Evolutionary conservation across 2,329 filamentous ascomycete species (phyloP).

Genomic region (Sclerotinia nivalis): DNA sequence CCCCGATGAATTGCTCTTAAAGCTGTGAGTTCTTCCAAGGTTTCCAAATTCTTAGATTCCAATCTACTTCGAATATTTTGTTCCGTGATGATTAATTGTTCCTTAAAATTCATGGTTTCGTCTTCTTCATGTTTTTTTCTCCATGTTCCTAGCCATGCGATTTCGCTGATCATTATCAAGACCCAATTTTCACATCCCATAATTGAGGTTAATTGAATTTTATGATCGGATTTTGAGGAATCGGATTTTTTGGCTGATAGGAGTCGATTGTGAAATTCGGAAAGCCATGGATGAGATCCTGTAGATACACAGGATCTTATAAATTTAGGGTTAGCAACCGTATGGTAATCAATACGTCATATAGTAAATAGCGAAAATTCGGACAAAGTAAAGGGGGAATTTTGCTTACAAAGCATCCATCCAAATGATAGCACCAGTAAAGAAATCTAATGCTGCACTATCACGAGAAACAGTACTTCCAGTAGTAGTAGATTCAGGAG

Average conservation of each 20-base stretch:
- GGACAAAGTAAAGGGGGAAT: not conserved
- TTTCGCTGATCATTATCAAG: constrained; percentile 52
- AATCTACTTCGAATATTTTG: constrained; percentile 8
- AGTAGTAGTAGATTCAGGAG: not conserved
- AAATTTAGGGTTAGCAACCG: not conserved
- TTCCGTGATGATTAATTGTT: constrained; percentile 2
- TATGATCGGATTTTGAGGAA: constrained; percentile 21
- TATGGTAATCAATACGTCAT: not conserved
- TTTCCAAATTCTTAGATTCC: constrained; percentile 10
- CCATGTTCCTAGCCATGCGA: constrained; percentile 55
- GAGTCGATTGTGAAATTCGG: constrained; percentile 36
- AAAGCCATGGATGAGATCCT: constrained; percentile 44
- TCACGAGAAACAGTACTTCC: constrained; percentile 2
- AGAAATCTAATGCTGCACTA: constrained; percentile 21
- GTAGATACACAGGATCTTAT: constrained; percentile 48
- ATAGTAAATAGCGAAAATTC: not conserved
- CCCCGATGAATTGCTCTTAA: not conserved
- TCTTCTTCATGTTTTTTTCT: constrained; percentile 52
- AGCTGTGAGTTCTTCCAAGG: not conserved
- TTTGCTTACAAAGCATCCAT: constrained; percentile 18
- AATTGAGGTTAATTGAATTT: constrained; percentile 50
- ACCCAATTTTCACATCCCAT: constrained; percentile 59
- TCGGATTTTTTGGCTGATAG: not conserved
- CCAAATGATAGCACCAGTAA: constrained; percentile 19
- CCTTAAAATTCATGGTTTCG: constrained; percentile 36